phyloP scores from a whole-genome alignment of 768 basidiomycete species.

The Leccinum uliginosum region DNA sequence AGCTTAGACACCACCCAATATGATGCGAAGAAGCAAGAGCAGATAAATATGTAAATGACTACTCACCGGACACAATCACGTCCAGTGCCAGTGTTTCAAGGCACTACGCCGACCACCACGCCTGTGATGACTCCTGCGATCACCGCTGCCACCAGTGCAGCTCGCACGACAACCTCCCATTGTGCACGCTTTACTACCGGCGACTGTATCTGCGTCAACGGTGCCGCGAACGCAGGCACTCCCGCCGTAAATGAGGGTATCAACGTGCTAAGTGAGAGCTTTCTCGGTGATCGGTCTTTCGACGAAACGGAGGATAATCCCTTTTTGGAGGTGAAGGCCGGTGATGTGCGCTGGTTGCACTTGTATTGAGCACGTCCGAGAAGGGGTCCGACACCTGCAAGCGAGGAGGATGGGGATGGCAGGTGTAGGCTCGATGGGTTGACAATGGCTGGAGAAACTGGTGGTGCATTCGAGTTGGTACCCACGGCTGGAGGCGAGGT shows the following conservation, averaged over 20 bases:
- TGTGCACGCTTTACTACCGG: conserved; percentile 73
- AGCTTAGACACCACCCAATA: not conserved
- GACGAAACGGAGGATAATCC: not conserved
- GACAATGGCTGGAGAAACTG: not conserved
- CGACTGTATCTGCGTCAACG: conserved; percentile 65
- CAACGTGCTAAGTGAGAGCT: conserved; percentile 10
- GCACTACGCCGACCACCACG: conserved; percentile 19
- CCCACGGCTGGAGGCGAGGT: not conserved
- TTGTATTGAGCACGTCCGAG: conserved; percentile 28
- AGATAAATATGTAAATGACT: not conserved
- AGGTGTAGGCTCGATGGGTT: not conserved
- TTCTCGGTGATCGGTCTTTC: not conserved
- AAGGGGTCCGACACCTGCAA: conserved; percentile 3
- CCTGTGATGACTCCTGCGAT: conserved; percentile 31
- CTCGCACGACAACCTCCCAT: conserved; percentile 78
- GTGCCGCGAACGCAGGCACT: conserved; percentile 69
- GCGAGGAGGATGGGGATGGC: not conserved
- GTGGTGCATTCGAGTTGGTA: not conserved
- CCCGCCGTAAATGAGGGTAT: conserved; percentile 31
- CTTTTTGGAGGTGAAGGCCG: not conserved
- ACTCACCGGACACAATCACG: not conserved
- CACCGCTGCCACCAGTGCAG: conserved; percentile 45
- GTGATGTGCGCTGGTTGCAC: conserved; percentile 19
- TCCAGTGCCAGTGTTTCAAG: not conserved
- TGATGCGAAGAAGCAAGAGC: not conserved